These are phyloP conservation scores for Cystobasidiaceae sp. DNA, from an alignment of 1,284 basidiomycete species.

Conservation along the genomic window DNA sequence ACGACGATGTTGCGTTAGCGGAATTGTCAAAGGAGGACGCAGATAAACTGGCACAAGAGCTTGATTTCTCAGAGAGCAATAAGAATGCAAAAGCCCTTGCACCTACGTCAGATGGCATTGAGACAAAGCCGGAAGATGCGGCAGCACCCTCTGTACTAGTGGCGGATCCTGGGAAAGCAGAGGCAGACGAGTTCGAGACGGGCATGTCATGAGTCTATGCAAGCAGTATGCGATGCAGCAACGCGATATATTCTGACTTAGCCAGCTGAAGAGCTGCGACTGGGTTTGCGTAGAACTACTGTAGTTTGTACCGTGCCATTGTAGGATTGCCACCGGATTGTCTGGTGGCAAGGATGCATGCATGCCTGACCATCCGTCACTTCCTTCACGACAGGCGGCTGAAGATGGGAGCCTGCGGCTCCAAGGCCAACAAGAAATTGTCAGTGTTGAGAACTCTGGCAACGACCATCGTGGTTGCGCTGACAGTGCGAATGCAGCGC, in stretches of 20 bases:
- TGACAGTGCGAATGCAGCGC: not conserved
- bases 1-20: constrained; percentile 18
- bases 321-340: not conserved
- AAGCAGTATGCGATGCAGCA: too few relatives aligned
- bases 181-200: constrained; percentile 25
- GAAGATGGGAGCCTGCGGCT: constrained; percentile 27
- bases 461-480: not conserved
- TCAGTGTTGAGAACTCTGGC: not conserved
- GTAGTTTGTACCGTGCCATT: too few relatives aligned
- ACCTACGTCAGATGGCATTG: constrained; percentile 7
- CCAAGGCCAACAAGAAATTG: constrained; percentile 29
- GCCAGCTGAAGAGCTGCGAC: too few relatives aligned
- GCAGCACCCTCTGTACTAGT: not conserved
- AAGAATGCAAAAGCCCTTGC: not conserved
- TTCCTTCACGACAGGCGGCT: not conserved
- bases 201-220: constrained; percentile 11
- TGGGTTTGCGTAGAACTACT: too few relatives aligned
- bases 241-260: too few relatives aligned
- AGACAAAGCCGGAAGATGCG: constrained; percentile 10
- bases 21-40: constrained; percentile 22
- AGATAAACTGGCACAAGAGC: constrained; percentile 12
- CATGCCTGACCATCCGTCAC: not conserved
- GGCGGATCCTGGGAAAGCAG: constrained; percentile 18
- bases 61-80: constrained; percentile 18
- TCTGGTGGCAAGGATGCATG: not conserved